phyloP scores from a whole-genome alignment of 129 eudicot species.

The Flaveria trinervia region DNA sequence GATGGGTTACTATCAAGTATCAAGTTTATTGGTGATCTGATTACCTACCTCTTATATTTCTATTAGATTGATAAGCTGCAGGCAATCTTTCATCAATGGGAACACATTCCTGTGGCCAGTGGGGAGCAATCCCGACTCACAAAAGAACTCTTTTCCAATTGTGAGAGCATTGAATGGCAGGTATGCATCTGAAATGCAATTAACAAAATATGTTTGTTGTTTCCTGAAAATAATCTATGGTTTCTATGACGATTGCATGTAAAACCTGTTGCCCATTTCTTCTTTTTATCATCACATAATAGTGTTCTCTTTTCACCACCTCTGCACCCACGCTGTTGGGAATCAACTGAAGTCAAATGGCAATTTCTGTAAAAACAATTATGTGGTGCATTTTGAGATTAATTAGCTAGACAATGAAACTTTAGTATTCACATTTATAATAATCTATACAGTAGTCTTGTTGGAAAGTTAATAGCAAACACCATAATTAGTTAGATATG shows the following conservation, averaged over 20 bases:
- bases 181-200: slow-evolving; percentile 38
- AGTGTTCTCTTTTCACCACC: neutral
- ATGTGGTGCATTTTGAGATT: neutral
- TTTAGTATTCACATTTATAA: neutral
- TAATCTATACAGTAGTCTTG: neutral
- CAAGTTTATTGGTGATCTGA: neutral
- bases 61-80: slow-evolving; percentile 79
- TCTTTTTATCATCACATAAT: neutral
- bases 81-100: slow-evolving; percentile 72
- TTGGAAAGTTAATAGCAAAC: neutral
- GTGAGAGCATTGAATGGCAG: slow-evolving; percentile 95
- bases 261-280: neutral
- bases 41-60: slow-evolving; percentile 5
- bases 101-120: slow-evolving; percentile 42
- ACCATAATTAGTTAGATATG: neutral
- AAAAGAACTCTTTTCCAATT: slow-evolving; percentile 62
- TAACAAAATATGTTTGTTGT: neutral
- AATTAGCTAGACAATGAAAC: neutral
- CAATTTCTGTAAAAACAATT: neutral
- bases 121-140: slow-evolving; percentile 47
- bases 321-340: neutral
- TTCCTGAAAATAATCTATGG: neutral
- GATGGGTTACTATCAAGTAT: neutral
- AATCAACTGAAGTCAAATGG: neutral
- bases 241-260: neutral